Evolutionary conservation across 306 rosid genomes (phyloP), one percentile per base, ranked within the genome.

Genomic region (Elaeagnus macrophylla): DNA sequence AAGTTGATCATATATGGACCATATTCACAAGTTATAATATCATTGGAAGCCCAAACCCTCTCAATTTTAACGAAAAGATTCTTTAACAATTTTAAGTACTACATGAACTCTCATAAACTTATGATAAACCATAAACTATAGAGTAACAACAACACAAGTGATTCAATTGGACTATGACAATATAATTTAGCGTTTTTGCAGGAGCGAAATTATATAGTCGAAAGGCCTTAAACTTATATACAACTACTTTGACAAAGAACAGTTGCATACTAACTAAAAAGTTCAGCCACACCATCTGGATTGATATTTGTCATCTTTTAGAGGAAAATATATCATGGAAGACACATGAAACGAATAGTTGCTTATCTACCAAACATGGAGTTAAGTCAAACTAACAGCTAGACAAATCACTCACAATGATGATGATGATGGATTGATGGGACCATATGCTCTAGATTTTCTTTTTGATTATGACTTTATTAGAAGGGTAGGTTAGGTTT

Each of bases 361-460:
- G 61, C 43, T 53, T 48, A 59, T 46, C 36, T 42, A 51, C 20
- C 8, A 4, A 49, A 25, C 44, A 67, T 55, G 53, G 54, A 51
- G 51, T 14, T 17, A 72, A 35, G 56, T 7, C 48, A 63, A 37
- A 49, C 69, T 37, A 39, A 53, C 44, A 52, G 64, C 50, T 65
- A 56, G 40, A 39, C 35, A 20, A n/a, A 43, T 38, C 7, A 19
- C n/a, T 57, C 57, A 59, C 67, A 44, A 48, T 59, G 75, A 76
- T 73, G 70, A 61, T 42, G 66, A 57, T 48, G 51, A 17, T 13
- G 32, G 32, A 25, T 25, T 3, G 32, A 25, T 25, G 54, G 79
- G 78, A 66, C 79, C 79, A 74, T 69, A 68, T 40, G 49, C 57
- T 15, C 59, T 51, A 59, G 45, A 66, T 49, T 16, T 20, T 60